A percentile compares a stretch with the other conserved stretches of the same genome.
Conservation (phyloP, 805 yeast species). For the Lipomyces spencermartinsiae region DNA sequence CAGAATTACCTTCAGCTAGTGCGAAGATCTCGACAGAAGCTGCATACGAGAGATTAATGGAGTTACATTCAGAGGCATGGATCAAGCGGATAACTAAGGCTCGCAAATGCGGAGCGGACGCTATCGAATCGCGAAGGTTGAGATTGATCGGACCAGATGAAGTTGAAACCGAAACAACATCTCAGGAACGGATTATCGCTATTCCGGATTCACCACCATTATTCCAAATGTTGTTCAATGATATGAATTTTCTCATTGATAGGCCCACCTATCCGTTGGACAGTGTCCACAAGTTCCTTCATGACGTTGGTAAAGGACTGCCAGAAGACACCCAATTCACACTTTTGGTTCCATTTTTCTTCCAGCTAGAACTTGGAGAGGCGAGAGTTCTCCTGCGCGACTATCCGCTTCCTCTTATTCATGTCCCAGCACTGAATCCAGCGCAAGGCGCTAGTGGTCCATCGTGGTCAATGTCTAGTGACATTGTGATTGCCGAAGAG, state of each 20-base stretch:
- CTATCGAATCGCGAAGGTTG: constrained; percentile 43
- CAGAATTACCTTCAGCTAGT: constrained; percentile 31
- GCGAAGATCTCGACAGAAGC: constrained; percentile 43
- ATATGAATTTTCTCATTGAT: constrained; percentile 55
- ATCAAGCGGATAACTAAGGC: constrained; percentile 60
- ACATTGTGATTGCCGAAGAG: constrained; percentile 72
- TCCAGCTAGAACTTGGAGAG: constrained; percentile 65
- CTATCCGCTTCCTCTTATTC: constrained; percentile 82
- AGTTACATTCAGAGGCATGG: constrained; percentile 71
- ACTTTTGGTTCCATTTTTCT: constrained; percentile 66
- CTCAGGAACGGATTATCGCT: constrained; percentile 55
- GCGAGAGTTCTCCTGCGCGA: constrained; percentile 77
- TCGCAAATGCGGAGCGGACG: constrained; percentile 44
- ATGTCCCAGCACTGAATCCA: constrained; percentile 63
- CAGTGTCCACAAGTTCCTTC: constrained; percentile 64
- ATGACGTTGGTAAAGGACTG: constrained; percentile 80
- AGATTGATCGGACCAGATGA: constrained; percentile 52
- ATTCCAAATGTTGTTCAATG: constrained; percentile 57
- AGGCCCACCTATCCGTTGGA: constrained; percentile 60
- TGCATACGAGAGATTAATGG: constrained; percentile 50
- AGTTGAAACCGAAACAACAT: constrained; percentile 48
- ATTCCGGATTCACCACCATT: constrained; percentile 59
- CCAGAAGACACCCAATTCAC: constrained; percentile 75
- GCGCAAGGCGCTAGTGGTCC: constrained; percentile 43
- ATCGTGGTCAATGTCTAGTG: constrained; percentile 59